A percentile compares a stretch with the other conserved stretches of the same genome.
Evolutionary conservation across 257 asterid genomes (phyloP).

Genomic region (Ocimum tenuiflorum): DNA sequence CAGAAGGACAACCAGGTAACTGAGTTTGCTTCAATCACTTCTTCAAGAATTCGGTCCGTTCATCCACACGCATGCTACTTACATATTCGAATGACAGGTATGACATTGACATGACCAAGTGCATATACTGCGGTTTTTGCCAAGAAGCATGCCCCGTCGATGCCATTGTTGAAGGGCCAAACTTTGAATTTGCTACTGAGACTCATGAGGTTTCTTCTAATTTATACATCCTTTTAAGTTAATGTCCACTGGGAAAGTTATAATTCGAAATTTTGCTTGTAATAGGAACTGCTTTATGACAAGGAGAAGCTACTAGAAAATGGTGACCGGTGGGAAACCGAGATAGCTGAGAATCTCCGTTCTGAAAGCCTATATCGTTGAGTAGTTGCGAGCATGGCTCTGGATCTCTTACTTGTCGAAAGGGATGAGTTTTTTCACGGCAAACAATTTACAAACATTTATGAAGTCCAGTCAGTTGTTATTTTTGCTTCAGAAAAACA

Average conservation of each 20-base stretch:
- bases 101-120: constrained; percentile 92
- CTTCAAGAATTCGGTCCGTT: not conserved
- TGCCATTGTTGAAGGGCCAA: constrained; percentile 97
- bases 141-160: constrained; percentile 99
- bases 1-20: constrained; percentile 85
- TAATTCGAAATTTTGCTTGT: not conserved
- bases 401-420: not conserved
- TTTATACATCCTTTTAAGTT: not conserved
- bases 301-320: constrained; percentile 92
- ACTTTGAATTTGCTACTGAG: constrained; percentile 91
- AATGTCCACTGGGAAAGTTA: not conserved
- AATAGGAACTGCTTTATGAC: constrained; percentile 84
- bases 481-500: constrained; percentile 11
- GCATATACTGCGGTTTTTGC: constrained; percentile 94
- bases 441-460: not conserved
- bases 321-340: constrained; percentile 94
- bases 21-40: constrained; percentile 7
- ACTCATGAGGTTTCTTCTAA: constrained; percentile 64
- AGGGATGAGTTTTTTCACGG: constrained; percentile 1
- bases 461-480: not conserved
- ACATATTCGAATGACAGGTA: constrained; percentile 42
- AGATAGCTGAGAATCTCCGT: constrained; percentile 88
- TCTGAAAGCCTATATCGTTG: constrained; percentile 89
- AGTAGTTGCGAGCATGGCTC: constrained; percentile 2
- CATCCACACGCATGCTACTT: constrained; percentile 10